These are phyloP conservation scores for Beta corolliflora DNA, from an alignment of 179 eudicot species.

Conservation along the genomic window DNA sequence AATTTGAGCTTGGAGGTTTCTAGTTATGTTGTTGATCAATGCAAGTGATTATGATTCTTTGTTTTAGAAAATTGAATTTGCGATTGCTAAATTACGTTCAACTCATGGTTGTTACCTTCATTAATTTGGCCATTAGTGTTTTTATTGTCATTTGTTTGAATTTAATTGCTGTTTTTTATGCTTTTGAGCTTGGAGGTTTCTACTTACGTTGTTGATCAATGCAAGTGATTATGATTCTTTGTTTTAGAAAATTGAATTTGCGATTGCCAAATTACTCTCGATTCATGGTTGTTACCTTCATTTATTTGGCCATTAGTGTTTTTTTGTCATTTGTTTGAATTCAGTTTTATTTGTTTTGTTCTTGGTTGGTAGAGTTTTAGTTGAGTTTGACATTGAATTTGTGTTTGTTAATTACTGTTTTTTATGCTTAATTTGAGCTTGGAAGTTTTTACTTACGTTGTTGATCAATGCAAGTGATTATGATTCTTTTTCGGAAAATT, in stretches of 20 bases:
- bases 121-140: no score
- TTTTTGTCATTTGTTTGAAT: no score
- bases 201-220: not conserved
- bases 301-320: no score
- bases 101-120: not conserved
- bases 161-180: not conserved
- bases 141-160: no score
- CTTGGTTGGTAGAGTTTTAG: not conserved
- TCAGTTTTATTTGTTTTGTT: no score
- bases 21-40: not conserved
- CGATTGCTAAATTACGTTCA: no score
- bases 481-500: not conserved
- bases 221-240: not conserved
- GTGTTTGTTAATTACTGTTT: not conserved
- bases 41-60: not conserved
- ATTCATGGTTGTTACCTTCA: no score
- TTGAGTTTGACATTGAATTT: no score
- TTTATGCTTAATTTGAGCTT: not conserved
- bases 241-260: no score
- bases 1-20: not conserved
- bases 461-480: not conserved
- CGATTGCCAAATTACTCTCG: no score
- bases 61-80: no score
- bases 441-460: not conserved
- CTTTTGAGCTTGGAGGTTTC: not conserved